phyloP scores from a whole-genome alignment of 202 grass and related monocot genomes.

The Brachypodium distachyon region DNA sequence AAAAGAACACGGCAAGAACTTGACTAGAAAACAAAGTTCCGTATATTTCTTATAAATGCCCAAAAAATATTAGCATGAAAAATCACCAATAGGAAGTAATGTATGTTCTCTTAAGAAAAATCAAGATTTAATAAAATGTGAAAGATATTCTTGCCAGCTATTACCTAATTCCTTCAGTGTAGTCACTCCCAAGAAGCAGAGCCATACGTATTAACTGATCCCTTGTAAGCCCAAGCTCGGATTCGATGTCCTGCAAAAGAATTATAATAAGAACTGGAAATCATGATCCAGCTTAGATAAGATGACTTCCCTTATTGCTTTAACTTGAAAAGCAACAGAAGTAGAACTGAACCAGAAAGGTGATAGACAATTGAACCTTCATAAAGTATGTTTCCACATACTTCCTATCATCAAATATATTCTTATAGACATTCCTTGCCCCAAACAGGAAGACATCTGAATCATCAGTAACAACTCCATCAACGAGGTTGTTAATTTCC shows the following conservation, averaged over 20 bases:
- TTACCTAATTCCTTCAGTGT: slow-evolving; percentile 96
- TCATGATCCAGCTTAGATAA: slow-evolving; percentile 2
- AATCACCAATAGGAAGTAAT: not conserved
- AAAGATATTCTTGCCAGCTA: slow-evolving; percentile 11
- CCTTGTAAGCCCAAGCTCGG: slow-evolving; percentile 79
- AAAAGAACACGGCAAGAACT: not conserved
- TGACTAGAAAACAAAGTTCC: not conserved
- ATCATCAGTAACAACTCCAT: slow-evolving; percentile 95
- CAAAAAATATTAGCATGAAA: not conserved
- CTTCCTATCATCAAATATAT: slow-evolving; percentile 98
- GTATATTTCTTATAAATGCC: slow-evolving; percentile 6
- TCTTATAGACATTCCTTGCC: slow-evolving; percentile 87
- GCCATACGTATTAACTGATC: slow-evolving; percentile 88
- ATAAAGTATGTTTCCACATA: slow-evolving; percentile 98
- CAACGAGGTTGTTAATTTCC: slow-evolving; percentile 93
- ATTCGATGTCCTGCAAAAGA: slow-evolving; percentile 81
- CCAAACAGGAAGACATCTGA: slow-evolving; percentile 99
- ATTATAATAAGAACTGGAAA: slow-evolving; percentile 12
- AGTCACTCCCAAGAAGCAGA: slow-evolving; percentile 93
- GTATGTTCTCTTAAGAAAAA: not conserved
- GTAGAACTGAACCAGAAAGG: not conserved
- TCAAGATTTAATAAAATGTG: not conserved
- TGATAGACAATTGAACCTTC: slow-evolving; percentile 74
- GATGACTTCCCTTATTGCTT: not conserved
- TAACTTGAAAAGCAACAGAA: slow-evolving; percentile 6